A percentile compares a stretch with the other conserved stretches of the same genome.
Conservation (phyloP, 805 yeast species). For the Wickerhamiella cacticola region DNA sequence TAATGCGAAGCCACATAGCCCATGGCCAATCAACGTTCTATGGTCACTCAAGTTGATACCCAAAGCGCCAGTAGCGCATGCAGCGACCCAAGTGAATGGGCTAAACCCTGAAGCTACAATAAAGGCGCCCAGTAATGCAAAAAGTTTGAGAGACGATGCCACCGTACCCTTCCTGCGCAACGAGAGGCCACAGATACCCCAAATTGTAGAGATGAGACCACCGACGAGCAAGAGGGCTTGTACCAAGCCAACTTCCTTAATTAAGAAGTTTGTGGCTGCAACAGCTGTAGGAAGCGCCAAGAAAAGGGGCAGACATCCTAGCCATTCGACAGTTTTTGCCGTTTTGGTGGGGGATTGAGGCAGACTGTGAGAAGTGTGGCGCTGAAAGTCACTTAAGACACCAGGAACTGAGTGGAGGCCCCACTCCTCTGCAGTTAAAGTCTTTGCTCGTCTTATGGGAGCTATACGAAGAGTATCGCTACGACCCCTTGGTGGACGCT, state of each 20-base stretch:
- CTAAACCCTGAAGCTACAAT: conserved; percentile 12
- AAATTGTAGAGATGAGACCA: conserved; percentile 20
- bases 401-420: conserved; percentile 30
- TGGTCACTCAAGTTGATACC: conserved; percentile 3
- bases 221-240: conserved; percentile 17
- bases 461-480: conserved; percentile 21
- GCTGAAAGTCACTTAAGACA: conserved; percentile 28
- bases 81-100: conserved; percentile 14
- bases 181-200: conserved; percentile 17
- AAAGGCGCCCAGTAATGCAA: conserved; percentile 17
- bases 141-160: conserved; percentile 15
- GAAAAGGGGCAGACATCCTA: conserved; percentile 26
- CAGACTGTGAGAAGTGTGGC: conserved; percentile 27
- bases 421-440: conserved; percentile 26
- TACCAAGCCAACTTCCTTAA: conserved; percentile 12
- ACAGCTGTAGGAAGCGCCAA: conserved; percentile 26
- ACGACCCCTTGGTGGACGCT: conserved; percentile 10
- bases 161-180: conserved; percentile 2
- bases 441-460: conserved; percentile 25
- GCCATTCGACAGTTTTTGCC: conserved; percentile 6
- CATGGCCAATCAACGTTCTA: conserved; percentile 12
- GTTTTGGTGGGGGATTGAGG: conserved; percentile 14
- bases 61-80: conserved; percentile 9
- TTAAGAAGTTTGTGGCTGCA: conserved; percentile 21
- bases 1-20: conserved; percentile 14